Evolutionary conservation across 768 basidiomycete species (phyloP).

Genomic region (Tricholomella constricta): DNA sequence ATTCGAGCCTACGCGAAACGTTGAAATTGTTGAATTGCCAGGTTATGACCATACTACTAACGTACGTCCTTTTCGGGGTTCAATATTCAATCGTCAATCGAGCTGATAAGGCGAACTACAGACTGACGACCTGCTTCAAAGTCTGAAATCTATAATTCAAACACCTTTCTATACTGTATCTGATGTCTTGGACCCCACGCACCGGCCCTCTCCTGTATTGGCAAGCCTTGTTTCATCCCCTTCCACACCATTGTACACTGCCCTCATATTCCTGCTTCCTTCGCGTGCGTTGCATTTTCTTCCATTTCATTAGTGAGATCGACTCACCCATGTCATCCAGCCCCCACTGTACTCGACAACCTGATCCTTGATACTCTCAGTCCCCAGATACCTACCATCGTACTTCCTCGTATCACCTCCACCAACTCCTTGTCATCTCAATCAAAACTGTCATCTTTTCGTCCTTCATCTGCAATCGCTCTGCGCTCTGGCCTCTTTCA

Average conservation of each 20-base stretch:
- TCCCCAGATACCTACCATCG: conserved; percentile 57
- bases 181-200: conserved; percentile 54
- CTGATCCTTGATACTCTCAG: conserved; percentile 50
- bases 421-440: conserved; percentile 26
- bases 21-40: conserved; percentile 58
- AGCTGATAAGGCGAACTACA: conserved; percentile 19
- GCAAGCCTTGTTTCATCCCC: conserved; percentile 59
- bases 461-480: conserved; percentile 49
- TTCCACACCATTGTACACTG: conserved; percentile 60
- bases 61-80: conserved; percentile 32
- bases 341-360: conserved; percentile 41
- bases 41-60: conserved; percentile 44
- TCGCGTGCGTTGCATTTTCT: conserved; percentile 39
- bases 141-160: conserved; percentile 47
- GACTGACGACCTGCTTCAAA: conserved; percentile 34
- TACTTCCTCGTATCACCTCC: conserved; percentile 45
- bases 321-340: conserved; percentile 22
- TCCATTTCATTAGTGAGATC: not conserved
- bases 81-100: not conserved
- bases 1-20: conserved; percentile 63
- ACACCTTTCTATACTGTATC: conserved; percentile 55
- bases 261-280: conserved; percentile 54
- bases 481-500: conserved; percentile 65
- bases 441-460: conserved; percentile 54
- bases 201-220: conserved; percentile 51